Evolutionary conservation across 163 green algal species (phyloP).

Genomic region (Scenedesmus sp.): DNA sequence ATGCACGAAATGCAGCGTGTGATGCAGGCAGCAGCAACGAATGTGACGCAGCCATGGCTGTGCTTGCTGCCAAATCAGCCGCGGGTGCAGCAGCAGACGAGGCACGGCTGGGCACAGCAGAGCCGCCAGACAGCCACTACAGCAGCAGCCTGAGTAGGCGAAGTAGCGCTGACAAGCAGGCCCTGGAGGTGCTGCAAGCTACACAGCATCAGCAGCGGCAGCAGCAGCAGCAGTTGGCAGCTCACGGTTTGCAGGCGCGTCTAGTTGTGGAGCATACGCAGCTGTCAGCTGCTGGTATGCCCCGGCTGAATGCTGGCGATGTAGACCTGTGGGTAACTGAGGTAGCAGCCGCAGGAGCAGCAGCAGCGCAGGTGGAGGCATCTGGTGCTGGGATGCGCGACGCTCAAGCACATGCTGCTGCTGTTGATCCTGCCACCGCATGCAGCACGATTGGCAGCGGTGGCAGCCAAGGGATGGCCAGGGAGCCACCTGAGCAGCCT

Average conservation of each 20-base stretch:
- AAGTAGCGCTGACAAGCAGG: background rate
- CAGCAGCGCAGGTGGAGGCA: background rate
- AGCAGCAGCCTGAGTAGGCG: too few relatives aligned
- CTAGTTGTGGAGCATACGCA: background rate
- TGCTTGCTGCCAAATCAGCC: too few relatives aligned
- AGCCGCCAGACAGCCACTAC: too few relatives aligned
- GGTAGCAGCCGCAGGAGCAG: slow-evolving; percentile 5
- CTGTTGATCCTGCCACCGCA: slow-evolving; percentile 6
- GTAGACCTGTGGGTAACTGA: background rate
- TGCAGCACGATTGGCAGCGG: background rate
- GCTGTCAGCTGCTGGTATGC: background rate
- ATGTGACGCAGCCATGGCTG: too few relatives aligned
- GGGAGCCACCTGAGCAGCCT: too few relatives aligned
- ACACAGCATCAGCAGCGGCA: background rate
- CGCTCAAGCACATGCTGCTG: too few relatives aligned
- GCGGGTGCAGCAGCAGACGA: too few relatives aligned
- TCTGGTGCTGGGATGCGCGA: background rate
- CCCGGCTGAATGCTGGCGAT: background rate
- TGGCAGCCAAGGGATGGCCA: background rate
- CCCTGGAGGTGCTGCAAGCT: background rate
- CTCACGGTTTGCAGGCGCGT: background rate
- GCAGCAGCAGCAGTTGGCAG: background rate
- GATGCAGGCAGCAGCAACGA: too few relatives aligned
- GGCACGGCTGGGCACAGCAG: too few relatives aligned
- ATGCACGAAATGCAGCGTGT: too few relatives aligned